phyloP scores from a whole-genome alignment of 2,329 filamentous ascomycete species.

The Fusarium camptoceras region DNA sequence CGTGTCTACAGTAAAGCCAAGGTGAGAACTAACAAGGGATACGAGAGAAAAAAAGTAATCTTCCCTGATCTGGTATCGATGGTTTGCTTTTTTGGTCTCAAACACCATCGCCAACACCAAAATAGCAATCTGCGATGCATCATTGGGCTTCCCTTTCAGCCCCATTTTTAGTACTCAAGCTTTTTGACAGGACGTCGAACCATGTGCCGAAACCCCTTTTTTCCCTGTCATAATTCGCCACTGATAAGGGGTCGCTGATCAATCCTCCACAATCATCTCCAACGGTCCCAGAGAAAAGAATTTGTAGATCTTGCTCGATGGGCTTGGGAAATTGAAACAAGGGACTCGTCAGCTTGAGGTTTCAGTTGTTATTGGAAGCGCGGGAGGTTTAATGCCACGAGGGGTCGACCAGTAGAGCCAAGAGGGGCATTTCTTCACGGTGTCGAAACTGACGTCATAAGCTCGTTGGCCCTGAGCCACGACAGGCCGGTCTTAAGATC shows the following conservation, averaged over 20 bases:
- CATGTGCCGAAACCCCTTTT: conserved; percentile 28
- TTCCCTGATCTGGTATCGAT: conserved; percentile 28
- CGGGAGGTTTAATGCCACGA: conserved; percentile 33
- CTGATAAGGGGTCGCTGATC: conserved; percentile 34
- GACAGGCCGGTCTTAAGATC: background rate
- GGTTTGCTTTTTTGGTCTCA: conserved; percentile 25
- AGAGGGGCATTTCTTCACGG: conserved; percentile 31
- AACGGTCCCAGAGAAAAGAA: conserved; percentile 16
- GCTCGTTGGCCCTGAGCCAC: conserved; percentile 18
- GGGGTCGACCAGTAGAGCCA: conserved; percentile 29
- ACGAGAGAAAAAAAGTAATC: conserved; percentile 3
- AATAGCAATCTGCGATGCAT: conserved; percentile 23
- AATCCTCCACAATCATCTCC: conserved; percentile 21
- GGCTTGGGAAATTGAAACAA: conserved; percentile 42
- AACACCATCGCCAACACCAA: conserved; percentile 36
- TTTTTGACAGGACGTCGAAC: conserved; percentile 10
- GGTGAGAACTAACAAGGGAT: conserved; percentile 22
- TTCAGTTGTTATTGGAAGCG: conserved; percentile 26
- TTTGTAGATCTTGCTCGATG: conserved; percentile 35
- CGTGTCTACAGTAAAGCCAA: conserved; percentile 17
- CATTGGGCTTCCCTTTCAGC: conserved; percentile 30
- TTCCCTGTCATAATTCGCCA: conserved; percentile 41
- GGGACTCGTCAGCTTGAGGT: conserved; percentile 43
- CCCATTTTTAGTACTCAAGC: conserved; percentile 14
- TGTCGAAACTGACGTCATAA: conserved; percentile 39